These are phyloP conservation scores for Arabidopsis hybrid DNA, from an alignment of 441 rosid genomes.

Conservation along the genomic window DNA sequence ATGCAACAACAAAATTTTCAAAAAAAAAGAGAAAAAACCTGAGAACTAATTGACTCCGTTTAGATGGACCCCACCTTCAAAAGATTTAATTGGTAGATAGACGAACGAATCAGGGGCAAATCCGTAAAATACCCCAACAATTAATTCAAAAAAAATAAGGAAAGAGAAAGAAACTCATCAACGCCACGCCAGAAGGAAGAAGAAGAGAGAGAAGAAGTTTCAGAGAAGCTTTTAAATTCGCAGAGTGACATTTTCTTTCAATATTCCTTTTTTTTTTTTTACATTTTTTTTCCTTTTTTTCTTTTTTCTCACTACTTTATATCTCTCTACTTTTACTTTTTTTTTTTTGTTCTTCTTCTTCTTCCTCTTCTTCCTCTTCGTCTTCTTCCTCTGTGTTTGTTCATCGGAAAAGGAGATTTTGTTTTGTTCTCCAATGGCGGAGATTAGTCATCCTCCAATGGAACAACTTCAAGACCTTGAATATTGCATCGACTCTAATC, in stretches of 20 bases:
- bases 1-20: conserved; percentile 18
- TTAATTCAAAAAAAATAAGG: conserved; percentile 2
- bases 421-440: conserved; percentile 62
- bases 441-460: conserved; percentile 76
- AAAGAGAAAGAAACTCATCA: conserved; percentile 9
- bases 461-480: conserved; percentile 88
- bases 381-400: conserved; percentile 10
- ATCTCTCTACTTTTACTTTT: conserved; percentile 56
- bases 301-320: conserved; percentile 57
- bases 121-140: background rate
- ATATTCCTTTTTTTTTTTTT: conserved; percentile 33
- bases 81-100: background rate
- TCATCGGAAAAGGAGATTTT: background rate
- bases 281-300: background rate
- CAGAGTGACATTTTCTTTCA: conserved; percentile 34
- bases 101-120: conserved; percentile 20
- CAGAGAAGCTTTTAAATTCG: conserved; percentile 42
- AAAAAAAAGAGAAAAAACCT: background rate
- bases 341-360: conserved; percentile 25
- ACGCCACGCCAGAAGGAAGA: conserved; percentile 32
- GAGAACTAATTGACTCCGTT: conserved; percentile 31
- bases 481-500: conserved; percentile 89
- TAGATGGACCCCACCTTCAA: background rate
- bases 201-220: conserved; percentile 32
- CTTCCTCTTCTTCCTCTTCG: conserved; percentile 17